Evolutionary conservation across 768 basidiomycete genomes (phyloP).

Genomic region (Clavaria fumosa): DNA sequence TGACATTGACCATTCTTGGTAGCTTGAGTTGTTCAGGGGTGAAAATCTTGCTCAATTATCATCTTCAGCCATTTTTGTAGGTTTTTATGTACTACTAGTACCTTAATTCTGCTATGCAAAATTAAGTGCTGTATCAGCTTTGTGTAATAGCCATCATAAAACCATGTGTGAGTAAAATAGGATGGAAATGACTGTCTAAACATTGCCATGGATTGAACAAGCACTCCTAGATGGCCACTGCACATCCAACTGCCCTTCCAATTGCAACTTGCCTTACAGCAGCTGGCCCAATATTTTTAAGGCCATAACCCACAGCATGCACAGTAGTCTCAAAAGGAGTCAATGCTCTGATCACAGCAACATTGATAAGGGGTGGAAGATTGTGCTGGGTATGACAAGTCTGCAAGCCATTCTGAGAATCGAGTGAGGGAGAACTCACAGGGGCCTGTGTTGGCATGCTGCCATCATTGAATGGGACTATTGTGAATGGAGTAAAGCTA

Average conservation of each 20-base stretch:
- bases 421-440: conserved; percentile 9
- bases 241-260: conserved; percentile 3
- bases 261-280: conserved; percentile 3
- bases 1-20: conserved; percentile 12
- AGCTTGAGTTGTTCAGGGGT: conserved; percentile 14
- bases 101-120: too few species aligned
- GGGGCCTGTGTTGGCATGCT: conserved; percentile 8
- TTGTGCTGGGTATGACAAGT: conserved; percentile 4
- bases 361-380: conserved; percentile 5
- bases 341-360: conserved; percentile 3
- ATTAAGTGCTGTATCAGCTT: too few species aligned
- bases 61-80: too few species aligned
- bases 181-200: too few species aligned
- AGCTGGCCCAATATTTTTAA: not conserved
- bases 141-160: too few species aligned
- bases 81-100: too few species aligned
- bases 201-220: not conserved
- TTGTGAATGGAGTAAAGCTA: conserved; percentile 6
- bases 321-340: conserved; percentile 1
- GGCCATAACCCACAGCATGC: conserved; percentile 4
- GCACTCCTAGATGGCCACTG: not conserved
- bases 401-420: conserved; percentile 2
- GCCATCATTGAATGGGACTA: conserved; percentile 11
- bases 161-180: too few species aligned
- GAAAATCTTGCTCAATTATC: too few species aligned